Conservation (phyloP, 306 rosid species). For the Styphnolobium japonicum region DNA sequence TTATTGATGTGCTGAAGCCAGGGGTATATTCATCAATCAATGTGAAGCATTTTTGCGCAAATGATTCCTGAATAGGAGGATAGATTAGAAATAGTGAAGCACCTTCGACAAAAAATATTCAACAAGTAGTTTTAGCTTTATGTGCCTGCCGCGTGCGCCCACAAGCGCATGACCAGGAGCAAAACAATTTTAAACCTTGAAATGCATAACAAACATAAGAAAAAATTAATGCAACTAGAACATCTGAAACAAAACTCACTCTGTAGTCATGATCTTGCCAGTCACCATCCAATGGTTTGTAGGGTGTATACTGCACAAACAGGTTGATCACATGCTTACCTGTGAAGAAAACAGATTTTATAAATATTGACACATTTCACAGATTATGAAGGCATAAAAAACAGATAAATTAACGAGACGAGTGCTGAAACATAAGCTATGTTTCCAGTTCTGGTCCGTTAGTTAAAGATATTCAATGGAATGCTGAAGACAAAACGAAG, state of each 20-base stretch:
- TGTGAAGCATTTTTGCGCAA: conserved; percentile 65
- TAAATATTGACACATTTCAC: not conserved
- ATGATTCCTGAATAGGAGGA: conserved; percentile 57
- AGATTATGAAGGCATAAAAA: conserved; percentile 1
- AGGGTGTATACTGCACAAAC: conserved; percentile 88
- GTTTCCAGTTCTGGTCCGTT: not conserved
- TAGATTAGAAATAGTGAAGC: conserved; percentile 4
- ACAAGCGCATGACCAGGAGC: not conserved
- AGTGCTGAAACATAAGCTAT: not conserved
- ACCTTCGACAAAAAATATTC: not conserved
- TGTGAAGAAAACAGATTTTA: conserved; percentile 29
- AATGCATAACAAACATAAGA: not conserved
- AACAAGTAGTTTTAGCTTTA: not conserved
- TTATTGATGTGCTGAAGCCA: conserved; percentile 72
- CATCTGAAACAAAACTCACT: conserved; percentile 43
- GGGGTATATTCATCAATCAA: conserved; percentile 92
- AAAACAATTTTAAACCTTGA: not conserved
- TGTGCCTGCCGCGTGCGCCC: not conserved
- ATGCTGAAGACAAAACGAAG: not conserved
- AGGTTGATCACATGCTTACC: conserved; percentile 94
- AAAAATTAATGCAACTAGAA: not conserved
- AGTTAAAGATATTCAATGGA: not conserved
- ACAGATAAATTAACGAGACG: not conserved
- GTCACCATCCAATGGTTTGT: conserved; percentile 73
- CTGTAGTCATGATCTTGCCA: conserved; percentile 80